Percentiles rank a stretch among this genome's conserved stretches.
Evolutionary conservation across 1,284 basidiomycete genomes (phyloP).

Genomic region (Sanghuangporus baumii): DNA sequence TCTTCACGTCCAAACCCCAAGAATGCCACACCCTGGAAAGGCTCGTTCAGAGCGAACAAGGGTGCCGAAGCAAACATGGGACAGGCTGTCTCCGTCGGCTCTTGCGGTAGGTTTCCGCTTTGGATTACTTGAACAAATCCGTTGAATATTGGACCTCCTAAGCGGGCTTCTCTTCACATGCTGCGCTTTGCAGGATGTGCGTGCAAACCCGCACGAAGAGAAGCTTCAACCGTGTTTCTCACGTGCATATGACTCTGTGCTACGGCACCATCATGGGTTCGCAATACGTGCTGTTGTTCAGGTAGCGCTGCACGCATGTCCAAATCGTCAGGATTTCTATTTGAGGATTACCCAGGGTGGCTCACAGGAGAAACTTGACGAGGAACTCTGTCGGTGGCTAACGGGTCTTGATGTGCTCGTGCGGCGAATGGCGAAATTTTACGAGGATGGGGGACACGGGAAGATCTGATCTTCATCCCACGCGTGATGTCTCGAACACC

Average conservation of each 20-base stretch:
- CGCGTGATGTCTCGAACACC: neutral
- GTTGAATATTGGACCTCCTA: neutral
- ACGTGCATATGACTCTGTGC: conserved; percentile 78
- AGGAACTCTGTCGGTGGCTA: conserved; percentile 79
- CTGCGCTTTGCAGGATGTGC: conserved; percentile 73
- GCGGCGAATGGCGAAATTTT: conserved; percentile 59
- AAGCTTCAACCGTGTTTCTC: conserved; percentile 76
- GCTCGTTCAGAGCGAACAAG: conserved; percentile 12
- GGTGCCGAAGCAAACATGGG: conserved; percentile 2
- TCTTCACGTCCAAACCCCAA: conserved; percentile 8
- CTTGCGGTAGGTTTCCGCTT: neutral
- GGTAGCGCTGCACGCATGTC: conserved; percentile 93
- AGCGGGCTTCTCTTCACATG: conserved; percentile 67
- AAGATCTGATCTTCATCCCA: conserved; percentile 3
- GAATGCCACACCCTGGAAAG: conserved; percentile 10
- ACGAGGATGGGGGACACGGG: conserved; percentile 58
- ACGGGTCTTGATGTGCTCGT: conserved; percentile 70
- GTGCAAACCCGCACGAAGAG: conserved; percentile 41
- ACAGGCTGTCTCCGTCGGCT: conserved; percentile 12
- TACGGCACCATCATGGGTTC: conserved; percentile 74
- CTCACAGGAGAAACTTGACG: conserved; percentile 65
- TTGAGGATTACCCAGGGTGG: conserved; percentile 81
- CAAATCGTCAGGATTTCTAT: conserved; percentile 84
- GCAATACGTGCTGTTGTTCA: conserved; percentile 29
- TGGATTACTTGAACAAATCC: neutral